Conservation (phyloP, 352 stramenopile genomes). For the Phytophthora idaei region DNA sequence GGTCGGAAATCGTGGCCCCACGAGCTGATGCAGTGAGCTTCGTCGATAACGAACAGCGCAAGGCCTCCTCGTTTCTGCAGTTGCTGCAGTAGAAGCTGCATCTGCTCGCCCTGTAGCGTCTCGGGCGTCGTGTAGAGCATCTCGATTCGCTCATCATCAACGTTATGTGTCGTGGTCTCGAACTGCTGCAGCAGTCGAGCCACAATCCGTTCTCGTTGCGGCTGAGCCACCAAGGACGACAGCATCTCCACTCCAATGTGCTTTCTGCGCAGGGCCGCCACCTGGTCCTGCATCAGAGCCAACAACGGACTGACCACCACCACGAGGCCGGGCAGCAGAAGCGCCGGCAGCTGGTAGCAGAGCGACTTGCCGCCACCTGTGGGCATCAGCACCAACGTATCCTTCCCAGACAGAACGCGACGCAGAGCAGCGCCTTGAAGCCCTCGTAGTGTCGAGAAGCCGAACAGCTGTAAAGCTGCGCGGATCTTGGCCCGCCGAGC, state of each 20-base stretch:
- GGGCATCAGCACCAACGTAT: slow-evolving; percentile 93
- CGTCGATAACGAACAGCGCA: slow-evolving; percentile 83
- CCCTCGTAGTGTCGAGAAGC: slow-evolving; percentile 49
- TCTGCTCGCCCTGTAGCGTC: slow-evolving; percentile 61
- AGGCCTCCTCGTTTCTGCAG: slow-evolving; percentile 35
- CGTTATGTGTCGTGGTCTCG: background rate
- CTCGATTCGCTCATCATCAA: slow-evolving; percentile 33
- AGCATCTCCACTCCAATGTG: slow-evolving; percentile 61
- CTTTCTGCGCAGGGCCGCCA: slow-evolving; percentile 59
- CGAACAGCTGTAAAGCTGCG: slow-evolving; percentile 47
- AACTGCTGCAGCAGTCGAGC: slow-evolving; percentile 34
- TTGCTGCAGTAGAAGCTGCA: slow-evolving; percentile 48
- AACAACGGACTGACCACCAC: slow-evolving; percentile 91
- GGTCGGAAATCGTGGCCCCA: slow-evolving; percentile 92
- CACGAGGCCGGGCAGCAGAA: slow-evolving; percentile 73
- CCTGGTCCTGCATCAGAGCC: slow-evolving; percentile 90
- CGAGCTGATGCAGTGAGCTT: slow-evolving; percentile 93
- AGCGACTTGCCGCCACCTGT: slow-evolving; percentile 98
- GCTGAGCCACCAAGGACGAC: slow-evolving; percentile 49
- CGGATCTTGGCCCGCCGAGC: slow-evolving; percentile 56
- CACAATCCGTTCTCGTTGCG: slow-evolving; percentile 37
- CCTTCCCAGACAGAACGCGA: slow-evolving; percentile 45
- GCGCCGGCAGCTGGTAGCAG: slow-evolving; percentile 94
- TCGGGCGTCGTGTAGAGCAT: slow-evolving; percentile 92
- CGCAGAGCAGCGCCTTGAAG: slow-evolving; percentile 51